These are phyloP conservation scores for Exserohilum rostratum DNA, from an alignment of 2,329 filamentous ascomycete species.

Conservation along the genomic window DNA sequence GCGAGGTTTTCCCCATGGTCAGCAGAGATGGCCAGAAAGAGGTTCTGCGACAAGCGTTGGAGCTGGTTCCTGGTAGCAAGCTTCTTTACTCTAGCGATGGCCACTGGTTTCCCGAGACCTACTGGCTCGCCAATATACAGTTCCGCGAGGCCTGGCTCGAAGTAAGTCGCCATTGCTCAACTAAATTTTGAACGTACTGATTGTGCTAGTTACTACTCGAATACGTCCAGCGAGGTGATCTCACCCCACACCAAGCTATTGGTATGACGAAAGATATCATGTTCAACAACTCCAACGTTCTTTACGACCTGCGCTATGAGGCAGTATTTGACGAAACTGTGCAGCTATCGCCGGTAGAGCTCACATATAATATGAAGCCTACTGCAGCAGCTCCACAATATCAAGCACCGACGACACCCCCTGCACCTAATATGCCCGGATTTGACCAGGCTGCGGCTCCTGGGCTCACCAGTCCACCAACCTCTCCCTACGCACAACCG, in stretches of 20 bases:
- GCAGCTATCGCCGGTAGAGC: slow-evolving; percentile 26
- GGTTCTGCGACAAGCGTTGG: slow-evolving; percentile 73
- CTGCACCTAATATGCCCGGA: slow-evolving; percentile 11
- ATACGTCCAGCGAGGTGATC: slow-evolving; percentile 67
- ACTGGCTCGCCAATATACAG: slow-evolving; percentile 73
- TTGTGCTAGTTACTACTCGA: slow-evolving; percentile 65
- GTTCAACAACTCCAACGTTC: slow-evolving; percentile 76
- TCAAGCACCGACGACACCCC: slow-evolving; percentile 14
- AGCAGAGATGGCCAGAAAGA: slow-evolving; percentile 76
- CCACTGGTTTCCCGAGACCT: slow-evolving; percentile 80
- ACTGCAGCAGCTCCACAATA: slow-evolving; percentile 19
- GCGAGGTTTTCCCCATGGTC: slow-evolving; percentile 80
- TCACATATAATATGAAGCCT: slow-evolving; percentile 34
- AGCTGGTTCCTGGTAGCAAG: slow-evolving; percentile 76
- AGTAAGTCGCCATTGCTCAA: slow-evolving; percentile 52
- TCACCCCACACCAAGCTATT: slow-evolving; percentile 67
- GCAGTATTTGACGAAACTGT: slow-evolving; percentile 46
- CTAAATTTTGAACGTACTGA: slow-evolving; percentile 1
- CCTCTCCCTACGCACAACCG: slow-evolving; percentile 23
- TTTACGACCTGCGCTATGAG: slow-evolving; percentile 67
- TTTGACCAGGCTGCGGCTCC: slow-evolving; percentile 10
- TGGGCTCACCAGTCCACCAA: slow-evolving; percentile 13
- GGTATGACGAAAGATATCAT: slow-evolving; percentile 70
- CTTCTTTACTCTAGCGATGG: slow-evolving; percentile 82
- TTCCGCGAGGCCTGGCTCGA: slow-evolving; percentile 72